Conservation (phyloP, 257 asterid species). For the Solanum chaucha region DNA sequence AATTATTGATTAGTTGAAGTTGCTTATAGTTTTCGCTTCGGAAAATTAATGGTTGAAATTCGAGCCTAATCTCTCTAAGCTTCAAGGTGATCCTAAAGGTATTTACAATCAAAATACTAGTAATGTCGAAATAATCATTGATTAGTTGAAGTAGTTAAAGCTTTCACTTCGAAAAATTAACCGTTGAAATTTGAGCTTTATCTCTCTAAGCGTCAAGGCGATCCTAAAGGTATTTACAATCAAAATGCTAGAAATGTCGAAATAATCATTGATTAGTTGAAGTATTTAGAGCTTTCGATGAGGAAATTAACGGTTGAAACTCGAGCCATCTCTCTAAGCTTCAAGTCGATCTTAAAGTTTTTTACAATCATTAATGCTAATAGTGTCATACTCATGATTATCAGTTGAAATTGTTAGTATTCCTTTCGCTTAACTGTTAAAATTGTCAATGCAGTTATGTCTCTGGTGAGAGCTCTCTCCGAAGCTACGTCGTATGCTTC, state of each 20-base stretch:
- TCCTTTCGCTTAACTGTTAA: not conserved
- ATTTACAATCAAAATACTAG: not conserved
- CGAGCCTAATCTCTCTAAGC: constrained; percentile 5
- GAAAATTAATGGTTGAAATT: not conserved
- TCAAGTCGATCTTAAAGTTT: not conserved
- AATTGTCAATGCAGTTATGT: constrained; percentile 8
- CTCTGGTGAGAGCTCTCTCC: constrained; percentile 15
- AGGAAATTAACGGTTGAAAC: not conserved
- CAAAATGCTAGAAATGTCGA: not conserved
- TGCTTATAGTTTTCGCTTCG: not conserved
- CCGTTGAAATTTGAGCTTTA: not conserved
- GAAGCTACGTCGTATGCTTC: constrained; percentile 20
- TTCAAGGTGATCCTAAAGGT: not conserved
- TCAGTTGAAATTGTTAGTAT: not conserved
- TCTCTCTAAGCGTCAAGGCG: not conserved
- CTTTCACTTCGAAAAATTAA: too few relatives aligned
- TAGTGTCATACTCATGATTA: not conserved
- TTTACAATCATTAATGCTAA: not conserved
- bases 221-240: not conserved
- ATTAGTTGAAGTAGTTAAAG: too few relatives aligned
- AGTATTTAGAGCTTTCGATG: not conserved
- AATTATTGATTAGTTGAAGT: not conserved
- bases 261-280: not conserved
- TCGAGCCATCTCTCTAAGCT: not conserved
- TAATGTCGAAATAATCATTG: not conserved